These are phyloP conservation scores for Candida ipomoeae DNA, from an alignment of 805 yeast genomes.

Conservation along the genomic window DNA sequence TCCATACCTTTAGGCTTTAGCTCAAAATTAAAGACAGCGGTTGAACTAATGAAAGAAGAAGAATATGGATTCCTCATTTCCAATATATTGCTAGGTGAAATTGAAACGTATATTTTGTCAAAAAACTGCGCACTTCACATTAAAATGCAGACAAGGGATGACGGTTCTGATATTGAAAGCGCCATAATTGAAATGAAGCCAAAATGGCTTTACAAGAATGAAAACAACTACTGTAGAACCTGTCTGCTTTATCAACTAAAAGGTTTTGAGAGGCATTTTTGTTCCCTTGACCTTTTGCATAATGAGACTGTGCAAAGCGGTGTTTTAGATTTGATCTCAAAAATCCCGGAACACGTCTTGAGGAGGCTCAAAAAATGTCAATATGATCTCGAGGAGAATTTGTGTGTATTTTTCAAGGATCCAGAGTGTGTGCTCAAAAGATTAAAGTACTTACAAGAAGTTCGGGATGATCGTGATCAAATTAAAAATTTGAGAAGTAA, in stretches of 20 bases:
- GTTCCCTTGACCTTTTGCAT: slow-evolving; percentile 14
- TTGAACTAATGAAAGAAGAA: slow-evolving; percentile 35
- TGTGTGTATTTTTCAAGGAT: background rate
- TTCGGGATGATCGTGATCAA: slow-evolving; percentile 29
- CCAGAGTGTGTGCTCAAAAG: slow-evolving; percentile 24
- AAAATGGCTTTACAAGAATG: slow-evolving; percentile 18
- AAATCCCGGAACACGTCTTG: slow-evolving; percentile 1
- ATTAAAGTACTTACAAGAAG: slow-evolving; percentile 31
- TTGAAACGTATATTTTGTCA: slow-evolving; percentile 24
- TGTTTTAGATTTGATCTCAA: slow-evolving; percentile 12
- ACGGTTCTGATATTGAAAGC: background rate
- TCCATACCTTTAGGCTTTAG: slow-evolving; percentile 30
- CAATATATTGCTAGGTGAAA: slow-evolving; percentile 34
- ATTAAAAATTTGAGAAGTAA: slow-evolving; percentile 27
- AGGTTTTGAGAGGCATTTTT: slow-evolving; percentile 14
- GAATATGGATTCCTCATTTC: slow-evolving; percentile 42
- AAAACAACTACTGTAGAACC: slow-evolving; percentile 15
- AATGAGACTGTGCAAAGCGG: slow-evolving; percentile 8
- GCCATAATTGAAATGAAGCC: slow-evolving; percentile 17
- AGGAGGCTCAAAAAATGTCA: slow-evolving; percentile 3
- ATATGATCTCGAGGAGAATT: slow-evolving; percentile 1
- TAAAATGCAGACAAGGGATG: slow-evolving; percentile 6
- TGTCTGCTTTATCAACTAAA: slow-evolving; percentile 15
- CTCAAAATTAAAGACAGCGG: slow-evolving; percentile 23
- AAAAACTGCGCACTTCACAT: slow-evolving; percentile 34